Evolutionary conservation across 164 flowering plant genomes (phyloP).

Genomic region (Stephania cephalantha): DNA sequence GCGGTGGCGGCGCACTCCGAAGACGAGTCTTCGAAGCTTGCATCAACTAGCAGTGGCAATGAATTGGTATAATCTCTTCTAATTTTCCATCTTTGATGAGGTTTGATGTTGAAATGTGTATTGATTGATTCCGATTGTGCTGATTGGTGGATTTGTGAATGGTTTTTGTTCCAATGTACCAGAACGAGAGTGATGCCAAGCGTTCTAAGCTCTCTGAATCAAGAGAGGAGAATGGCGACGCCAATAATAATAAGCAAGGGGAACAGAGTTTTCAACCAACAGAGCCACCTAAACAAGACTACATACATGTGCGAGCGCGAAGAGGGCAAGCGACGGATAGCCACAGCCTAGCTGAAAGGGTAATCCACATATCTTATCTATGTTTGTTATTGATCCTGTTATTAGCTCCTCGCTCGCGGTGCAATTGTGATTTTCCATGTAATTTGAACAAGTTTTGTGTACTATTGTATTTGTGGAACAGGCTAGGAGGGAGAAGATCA

Average conservation of each 20-base stretch:
- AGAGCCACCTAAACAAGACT: constrained; percentile 76
- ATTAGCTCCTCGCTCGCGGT: background rate
- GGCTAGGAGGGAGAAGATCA: constrained; percentile 98
- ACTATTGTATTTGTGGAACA: constrained; percentile 19
- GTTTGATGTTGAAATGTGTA: background rate
- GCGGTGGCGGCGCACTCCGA: constrained; percentile 27
- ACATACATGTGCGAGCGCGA: constrained; percentile 91
- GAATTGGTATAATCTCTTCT: constrained; percentile 24
- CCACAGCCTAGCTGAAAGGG: constrained; percentile 97
- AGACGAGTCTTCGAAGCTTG: constrained; percentile 49
- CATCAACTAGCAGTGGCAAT: constrained; percentile 43
- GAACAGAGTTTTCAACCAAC: constrained; percentile 41
- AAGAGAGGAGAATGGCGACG: constrained; percentile 37
- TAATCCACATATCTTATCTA: constrained; percentile 25
- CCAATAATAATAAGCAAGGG: constrained; percentile 27
- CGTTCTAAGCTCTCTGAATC: constrained; percentile 38
- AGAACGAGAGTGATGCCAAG: constrained; percentile 48
- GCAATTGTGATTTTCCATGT: background rate
- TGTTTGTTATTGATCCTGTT: background rate
- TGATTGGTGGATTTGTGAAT: constrained; percentile 1
- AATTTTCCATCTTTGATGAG: background rate
- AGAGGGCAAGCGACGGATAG: constrained; percentile 99
- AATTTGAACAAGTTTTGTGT: constrained; percentile 9
- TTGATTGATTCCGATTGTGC: background rate
- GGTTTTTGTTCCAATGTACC: constrained; percentile 4